Evolutionary conservation across 2,329 filamentous ascomycete species (phyloP).

Genomic region (Phaeosphaeria sp.): DNA sequence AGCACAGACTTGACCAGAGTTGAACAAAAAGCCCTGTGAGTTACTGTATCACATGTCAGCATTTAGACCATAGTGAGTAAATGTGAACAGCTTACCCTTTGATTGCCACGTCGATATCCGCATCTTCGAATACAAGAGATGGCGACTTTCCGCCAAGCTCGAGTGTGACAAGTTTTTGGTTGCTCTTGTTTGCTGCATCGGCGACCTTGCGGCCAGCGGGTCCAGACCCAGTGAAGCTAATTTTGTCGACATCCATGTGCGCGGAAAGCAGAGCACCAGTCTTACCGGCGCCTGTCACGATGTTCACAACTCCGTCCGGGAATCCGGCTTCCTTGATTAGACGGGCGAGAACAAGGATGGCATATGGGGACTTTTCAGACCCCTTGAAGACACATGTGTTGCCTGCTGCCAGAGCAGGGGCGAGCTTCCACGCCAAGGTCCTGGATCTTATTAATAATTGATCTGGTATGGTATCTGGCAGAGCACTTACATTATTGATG

Average conservation of each 20-base stretch:
- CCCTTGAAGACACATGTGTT: slow-evolving; percentile 41
- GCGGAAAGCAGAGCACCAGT: slow-evolving; percentile 46
- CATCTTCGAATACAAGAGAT: slow-evolving; percentile 56
- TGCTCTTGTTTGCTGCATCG: slow-evolving; percentile 38
- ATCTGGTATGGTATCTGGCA: not conserved
- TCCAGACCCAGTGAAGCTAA: slow-evolving; percentile 51
- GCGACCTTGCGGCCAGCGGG: slow-evolving; percentile 46
- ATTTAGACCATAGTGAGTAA: not conserved
- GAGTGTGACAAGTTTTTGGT: slow-evolving; percentile 52
- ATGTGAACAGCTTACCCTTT: slow-evolving; percentile 4
- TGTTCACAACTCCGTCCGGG: slow-evolving; percentile 52
- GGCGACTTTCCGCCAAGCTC: slow-evolving; percentile 58
- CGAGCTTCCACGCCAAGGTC: slow-evolving; percentile 35
- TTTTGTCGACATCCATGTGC: slow-evolving; percentile 52
- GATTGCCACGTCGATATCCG: slow-evolving; percentile 55
- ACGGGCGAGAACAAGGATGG: slow-evolving; percentile 24
- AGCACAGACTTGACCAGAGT: slow-evolving; percentile 34
- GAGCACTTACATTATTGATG: slow-evolving; percentile 19
- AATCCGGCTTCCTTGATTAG: slow-evolving; percentile 45
- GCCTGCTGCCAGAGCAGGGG: slow-evolving; percentile 42
- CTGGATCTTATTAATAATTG: not conserved
- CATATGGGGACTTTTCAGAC: slow-evolving; percentile 38
- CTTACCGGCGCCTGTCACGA: slow-evolving; percentile 36
- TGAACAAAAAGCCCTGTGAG: slow-evolving; percentile 35
- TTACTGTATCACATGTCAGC: slow-evolving; percentile 11